Conservation (phyloP, 1,139 yeast species). For the Saccharomyces hybrid region DNA sequence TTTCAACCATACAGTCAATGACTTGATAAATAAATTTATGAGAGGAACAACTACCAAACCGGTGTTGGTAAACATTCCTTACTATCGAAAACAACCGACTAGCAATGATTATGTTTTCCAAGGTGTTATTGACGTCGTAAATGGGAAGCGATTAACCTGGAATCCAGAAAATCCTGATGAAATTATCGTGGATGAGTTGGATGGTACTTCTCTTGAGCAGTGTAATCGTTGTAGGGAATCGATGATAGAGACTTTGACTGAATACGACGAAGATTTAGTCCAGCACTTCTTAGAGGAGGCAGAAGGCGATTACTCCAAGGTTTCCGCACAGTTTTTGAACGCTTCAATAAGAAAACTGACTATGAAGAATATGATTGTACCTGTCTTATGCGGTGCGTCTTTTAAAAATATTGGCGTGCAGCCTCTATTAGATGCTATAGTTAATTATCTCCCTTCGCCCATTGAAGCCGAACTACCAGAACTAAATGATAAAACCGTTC, state of each 20-base stretch:
- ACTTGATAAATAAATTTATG: slow-evolving; percentile 61
- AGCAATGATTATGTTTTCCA: slow-evolving; percentile 42
- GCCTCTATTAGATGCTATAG: slow-evolving; percentile 79
- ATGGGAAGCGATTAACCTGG: slow-evolving; percentile 64
- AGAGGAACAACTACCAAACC: slow-evolving; percentile 48
- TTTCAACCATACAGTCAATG: slow-evolving; percentile 80
- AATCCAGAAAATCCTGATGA: slow-evolving; percentile 36
- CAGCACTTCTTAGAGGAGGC: slow-evolving; percentile 68
- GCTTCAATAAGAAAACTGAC: slow-evolving; percentile 60
- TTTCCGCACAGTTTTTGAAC: slow-evolving; percentile 46
- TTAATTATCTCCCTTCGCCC: slow-evolving; percentile 77
- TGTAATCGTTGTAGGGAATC: slow-evolving; percentile 59
- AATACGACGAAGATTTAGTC: slow-evolving; percentile 66
- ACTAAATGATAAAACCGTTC: slow-evolving; percentile 34
- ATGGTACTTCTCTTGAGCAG: slow-evolving; percentile 41
- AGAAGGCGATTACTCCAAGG: slow-evolving; percentile 51
- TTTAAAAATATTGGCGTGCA: slow-evolving; percentile 92
- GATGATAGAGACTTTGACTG: slow-evolving; percentile 76
- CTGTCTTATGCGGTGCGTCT: slow-evolving; percentile 89
- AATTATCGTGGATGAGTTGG: slow-evolving; percentile 25
- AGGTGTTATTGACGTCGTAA: slow-evolving; percentile 81
- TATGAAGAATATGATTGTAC: slow-evolving; percentile 50
- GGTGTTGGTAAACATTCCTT: slow-evolving; percentile 70
- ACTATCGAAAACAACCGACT: slow-evolving; percentile 40
- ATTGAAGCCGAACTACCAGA: slow-evolving; percentile 54